These are phyloP conservation scores for Trebouxia sp. DNA, from an alignment of 139 green algal genomes.

Conservation along the genomic window DNA sequence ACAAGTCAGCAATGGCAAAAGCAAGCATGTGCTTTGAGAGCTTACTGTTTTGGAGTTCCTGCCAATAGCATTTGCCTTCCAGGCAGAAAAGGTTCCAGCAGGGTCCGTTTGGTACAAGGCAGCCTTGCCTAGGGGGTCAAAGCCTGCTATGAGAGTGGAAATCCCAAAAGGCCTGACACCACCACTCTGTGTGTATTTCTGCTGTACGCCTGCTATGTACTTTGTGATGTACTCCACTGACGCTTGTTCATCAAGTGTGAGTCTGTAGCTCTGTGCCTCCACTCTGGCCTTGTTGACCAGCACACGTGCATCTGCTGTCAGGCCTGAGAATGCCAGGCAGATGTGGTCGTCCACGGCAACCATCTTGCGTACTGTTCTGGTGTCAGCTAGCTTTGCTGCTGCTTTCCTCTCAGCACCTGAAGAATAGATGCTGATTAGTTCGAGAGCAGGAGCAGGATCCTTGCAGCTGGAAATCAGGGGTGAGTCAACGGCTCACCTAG, in stretches of 20 bases:
- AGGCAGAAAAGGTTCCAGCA: slow-evolving; percentile 92
- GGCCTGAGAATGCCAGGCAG: slow-evolving; percentile 94
- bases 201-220: slow-evolving; percentile 84
- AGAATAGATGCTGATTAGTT: background rate
- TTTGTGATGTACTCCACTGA: slow-evolving; percentile 81
- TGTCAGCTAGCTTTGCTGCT: slow-evolving; percentile 94
- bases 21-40: too few species aligned
- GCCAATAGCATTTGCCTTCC: slow-evolving; percentile 98
- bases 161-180: slow-evolving; percentile 98
- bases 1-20: too few species aligned
- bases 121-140: slow-evolving; percentile 71
- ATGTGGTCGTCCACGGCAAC: slow-evolving; percentile 96
- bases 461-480: background rate
- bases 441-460: background rate
- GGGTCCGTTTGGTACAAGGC: slow-evolving; percentile 97
- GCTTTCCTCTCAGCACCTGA: slow-evolving; percentile 86
- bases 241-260: slow-evolving; percentile 86
- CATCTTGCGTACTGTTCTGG: slow-evolving; percentile 95
- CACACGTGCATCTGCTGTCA: slow-evolving; percentile 95
- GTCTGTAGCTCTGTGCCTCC: slow-evolving; percentile 85
- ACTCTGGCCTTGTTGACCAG: slow-evolving; percentile 92
- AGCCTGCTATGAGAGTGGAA: slow-evolving; percentile 93
- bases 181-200: slow-evolving; percentile 97
- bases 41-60: slow-evolving; percentile 94
- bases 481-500: slow-evolving; percentile 59